Evolutionary conservation across 2,329 filamentous ascomycete genomes (phyloP).

Genomic region (Sclerotiophoma versabilis): DNA sequence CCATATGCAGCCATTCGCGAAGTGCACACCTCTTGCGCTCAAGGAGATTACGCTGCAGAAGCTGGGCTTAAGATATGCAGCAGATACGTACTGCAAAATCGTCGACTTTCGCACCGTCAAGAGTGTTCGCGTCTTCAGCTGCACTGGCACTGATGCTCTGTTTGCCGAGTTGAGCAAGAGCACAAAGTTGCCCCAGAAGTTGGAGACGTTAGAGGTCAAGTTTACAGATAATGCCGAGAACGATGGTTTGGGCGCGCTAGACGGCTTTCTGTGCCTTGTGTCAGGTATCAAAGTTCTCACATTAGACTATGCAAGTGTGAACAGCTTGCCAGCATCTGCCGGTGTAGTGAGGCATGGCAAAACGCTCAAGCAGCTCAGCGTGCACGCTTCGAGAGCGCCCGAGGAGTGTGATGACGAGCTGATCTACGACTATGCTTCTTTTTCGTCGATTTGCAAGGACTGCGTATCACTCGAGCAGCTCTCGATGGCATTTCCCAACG

Average conservation of each 20-base stretch:
- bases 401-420: conserved; percentile 53
- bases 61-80: conserved; percentile 56
- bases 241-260: conserved; percentile 55
- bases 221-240: conserved; percentile 58
- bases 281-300: conserved; percentile 54
- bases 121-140: conserved; percentile 53
- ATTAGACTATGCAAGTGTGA: conserved; percentile 54
- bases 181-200: conserved; percentile 52
- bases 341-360: conserved; percentile 56
- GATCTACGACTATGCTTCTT: conserved; percentile 53
- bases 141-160: conserved; percentile 55
- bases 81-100: conserved; percentile 57
- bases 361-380: conserved; percentile 54
- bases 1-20: conserved; percentile 57
- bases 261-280: conserved; percentile 57
- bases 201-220: conserved; percentile 56
- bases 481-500: conserved; percentile 56
- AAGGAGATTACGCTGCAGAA: conserved; percentile 55
- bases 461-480: conserved; percentile 55
- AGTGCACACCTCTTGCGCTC: conserved; percentile 54
- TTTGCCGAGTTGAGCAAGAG: conserved; percentile 57
- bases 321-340: conserved; percentile 51
- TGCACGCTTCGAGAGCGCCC: conserved; percentile 50
- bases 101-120: conserved; percentile 56
- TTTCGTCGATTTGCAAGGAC: conserved; percentile 56